Base-by-base conservation (phyloP, 805 yeast genomes). In the Pichia exigua region DNA sequence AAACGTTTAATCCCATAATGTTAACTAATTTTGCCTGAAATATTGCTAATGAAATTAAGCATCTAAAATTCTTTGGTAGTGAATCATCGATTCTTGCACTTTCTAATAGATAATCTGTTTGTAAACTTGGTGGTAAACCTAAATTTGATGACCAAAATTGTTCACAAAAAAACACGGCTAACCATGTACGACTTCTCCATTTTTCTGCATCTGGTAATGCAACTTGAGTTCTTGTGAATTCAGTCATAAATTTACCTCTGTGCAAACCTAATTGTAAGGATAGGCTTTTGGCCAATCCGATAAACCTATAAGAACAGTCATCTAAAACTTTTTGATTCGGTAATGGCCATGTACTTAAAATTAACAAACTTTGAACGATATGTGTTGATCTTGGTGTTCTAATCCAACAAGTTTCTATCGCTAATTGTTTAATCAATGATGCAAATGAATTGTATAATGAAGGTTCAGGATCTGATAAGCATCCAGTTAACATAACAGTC, bases 111-210 rank as follows among this genome's bases (percentile, higher is more conserved):
- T 83, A 87, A 65, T 91, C 97, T 0, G 91, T 84, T 53, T 83
- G 87, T 59, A 87, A 77, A 4, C 89, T 82, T 1, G 96, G 91
- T 1, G 97, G 97, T 47, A 91, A 70, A 0, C 97, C 97, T 44
- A 90, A 68, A 39, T 83, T 80, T 13, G 95, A 85, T 4, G 95
- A 84, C 94, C 96, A 87, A 62, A 89, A 85, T 59, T 90, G 95
- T 63, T 90, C 97, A 45, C 88, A 76, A 62, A 90, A 85, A 65
- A 86, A 91, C 4, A 87, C 85, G 2, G 92, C 90, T 28, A 89
- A 70, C 97, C 97, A 91, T 1, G 96, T 81, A 58, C 96, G 73
- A 1, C 97, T 89, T 65, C 97, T 77, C 97, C 97, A 91, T 62
- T 82, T 83, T 59, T 88, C 97, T 6, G 96, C 92, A 67, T 91